A percentile compares a stretch with the other conserved stretches of the same genome.
Evolutionary conservation across 2,329 filamentous ascomycete species (phyloP).

Genomic region (Paecilomyces variotii): DNA sequence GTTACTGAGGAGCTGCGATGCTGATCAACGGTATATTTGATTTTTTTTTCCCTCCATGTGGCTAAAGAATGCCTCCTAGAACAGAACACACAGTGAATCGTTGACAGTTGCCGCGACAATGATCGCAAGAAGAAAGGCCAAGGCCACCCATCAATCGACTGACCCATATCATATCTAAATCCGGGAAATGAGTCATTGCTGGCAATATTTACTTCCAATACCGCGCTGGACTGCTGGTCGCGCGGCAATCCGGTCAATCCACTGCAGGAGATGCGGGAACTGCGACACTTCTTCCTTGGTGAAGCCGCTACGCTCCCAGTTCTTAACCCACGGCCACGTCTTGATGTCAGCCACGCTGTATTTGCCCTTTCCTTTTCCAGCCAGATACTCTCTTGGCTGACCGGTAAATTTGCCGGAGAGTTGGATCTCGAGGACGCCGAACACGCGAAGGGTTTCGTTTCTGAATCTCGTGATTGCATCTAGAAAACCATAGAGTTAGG

Average conservation of each 20-base stretch:
- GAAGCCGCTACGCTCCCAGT: conserved; percentile 37
- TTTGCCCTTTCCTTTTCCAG: conserved; percentile 47
- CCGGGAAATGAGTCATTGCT: conserved; percentile 4
- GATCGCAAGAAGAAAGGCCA: neutral
- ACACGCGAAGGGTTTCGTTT: conserved; percentile 46
- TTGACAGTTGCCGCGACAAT: neutral
- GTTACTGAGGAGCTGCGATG: too few relatives aligned
- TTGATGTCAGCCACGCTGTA: conserved; percentile 48
- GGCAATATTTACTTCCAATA: conserved; percentile 31
- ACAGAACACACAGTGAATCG: neutral
- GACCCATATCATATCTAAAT: neutral
- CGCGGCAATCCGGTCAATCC: conserved; percentile 45
- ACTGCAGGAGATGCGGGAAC: conserved; percentile 46
- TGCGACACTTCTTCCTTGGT: conserved; percentile 39
- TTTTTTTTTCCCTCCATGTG: neutral
- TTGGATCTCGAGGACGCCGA: conserved; percentile 50
- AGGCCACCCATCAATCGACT: neutral
- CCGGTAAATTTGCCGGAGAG: conserved; percentile 45
- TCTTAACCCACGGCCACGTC: conserved; percentile 45
- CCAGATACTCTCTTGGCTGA: conserved; percentile 44
- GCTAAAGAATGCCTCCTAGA: neutral
- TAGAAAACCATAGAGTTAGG: conserved; percentile 3
- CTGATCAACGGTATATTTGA: too few relatives aligned
- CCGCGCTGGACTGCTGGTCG: conserved; percentile 42
- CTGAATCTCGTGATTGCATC: conserved; percentile 44